Conservation (phyloP, 169 alveolate species). For the Eimeria tenella region DNA sequence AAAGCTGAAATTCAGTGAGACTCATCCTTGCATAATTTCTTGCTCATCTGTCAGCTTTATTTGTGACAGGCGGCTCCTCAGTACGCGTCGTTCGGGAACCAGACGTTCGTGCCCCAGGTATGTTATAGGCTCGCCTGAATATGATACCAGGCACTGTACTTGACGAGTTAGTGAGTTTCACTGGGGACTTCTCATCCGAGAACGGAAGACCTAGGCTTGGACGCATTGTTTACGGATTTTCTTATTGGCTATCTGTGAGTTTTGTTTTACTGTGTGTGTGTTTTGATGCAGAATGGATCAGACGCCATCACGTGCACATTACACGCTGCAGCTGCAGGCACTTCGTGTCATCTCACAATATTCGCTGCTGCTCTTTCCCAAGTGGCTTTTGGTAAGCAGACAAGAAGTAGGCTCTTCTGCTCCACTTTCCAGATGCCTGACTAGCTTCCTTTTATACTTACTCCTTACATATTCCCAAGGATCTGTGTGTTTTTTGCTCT, state of each 20-base stretch:
- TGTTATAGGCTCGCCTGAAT: not conserved
- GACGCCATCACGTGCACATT: constrained; percentile 33
- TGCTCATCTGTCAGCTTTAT: too few relatives aligned
- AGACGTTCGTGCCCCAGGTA: constrained; percentile 42
- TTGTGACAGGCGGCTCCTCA: constrained; percentile 53
- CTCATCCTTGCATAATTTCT: too few relatives aligned
- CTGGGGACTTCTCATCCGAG: too few relatives aligned
- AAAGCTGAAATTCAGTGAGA: too few relatives aligned
- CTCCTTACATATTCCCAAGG: not conserved
- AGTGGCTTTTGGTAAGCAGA: constrained; percentile 49
- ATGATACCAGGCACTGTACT: constrained; percentile 20
- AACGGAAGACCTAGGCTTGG: too few relatives aligned
- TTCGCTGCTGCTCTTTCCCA: constrained; percentile 62
- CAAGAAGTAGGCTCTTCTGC: too few relatives aligned
- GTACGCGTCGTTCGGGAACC: constrained; percentile 60
- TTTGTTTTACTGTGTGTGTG: not conserved
- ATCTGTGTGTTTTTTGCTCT: not conserved
- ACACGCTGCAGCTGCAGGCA: constrained; percentile 74
- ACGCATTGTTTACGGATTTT: too few relatives aligned
- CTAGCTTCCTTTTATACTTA: too few relatives aligned
- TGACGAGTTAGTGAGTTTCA: not conserved
- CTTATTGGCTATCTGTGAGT: too few relatives aligned
- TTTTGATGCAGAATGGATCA: constrained; percentile 55
- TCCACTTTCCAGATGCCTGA: too few relatives aligned
- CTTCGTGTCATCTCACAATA: constrained; percentile 59